phyloP scores from a whole-genome alignment of 257 asterid genomes.

The Przewalskia tangutica region DNA sequence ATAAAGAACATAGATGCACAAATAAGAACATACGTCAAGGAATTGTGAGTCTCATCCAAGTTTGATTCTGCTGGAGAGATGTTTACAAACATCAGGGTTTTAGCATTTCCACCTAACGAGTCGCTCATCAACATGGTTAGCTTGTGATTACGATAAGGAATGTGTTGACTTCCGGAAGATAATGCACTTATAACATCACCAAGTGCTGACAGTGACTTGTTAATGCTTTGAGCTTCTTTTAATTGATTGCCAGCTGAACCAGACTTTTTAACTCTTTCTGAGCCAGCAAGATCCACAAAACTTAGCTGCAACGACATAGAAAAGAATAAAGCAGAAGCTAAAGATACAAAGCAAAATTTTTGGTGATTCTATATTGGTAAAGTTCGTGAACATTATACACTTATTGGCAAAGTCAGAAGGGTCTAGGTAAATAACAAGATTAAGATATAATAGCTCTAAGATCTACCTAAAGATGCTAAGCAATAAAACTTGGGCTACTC shows the following conservation, averaged over 20 bases:
- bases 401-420: background rate
- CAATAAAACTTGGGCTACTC: background rate
- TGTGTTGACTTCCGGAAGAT: constrained; percentile 77
- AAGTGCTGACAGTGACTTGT: constrained; percentile 91
- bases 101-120: constrained; percentile 95
- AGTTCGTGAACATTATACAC: background rate
- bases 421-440: background rate
- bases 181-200: constrained; percentile 96
- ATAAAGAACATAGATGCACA: background rate
- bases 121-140: constrained; percentile 97
- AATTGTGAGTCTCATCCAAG: constrained; percentile 89
- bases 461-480: background rate
- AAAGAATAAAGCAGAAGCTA: background rate
- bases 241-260: constrained; percentile 85
- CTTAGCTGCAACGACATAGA: constrained; percentile 53
- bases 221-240: constrained; percentile 96
- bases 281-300: constrained; percentile 98
- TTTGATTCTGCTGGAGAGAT: constrained; percentile 91
- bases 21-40: constrained; percentile 48
- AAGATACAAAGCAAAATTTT: background rate
- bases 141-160: constrained; percentile 95
- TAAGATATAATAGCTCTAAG: background rate
- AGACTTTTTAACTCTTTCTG: constrained; percentile 87
- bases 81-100: constrained; percentile 91
- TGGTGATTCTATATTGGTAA: background rate